A percentile compares a stretch with the other conserved stretches of the same genome.
These are phyloP conservation scores for Mucor saturninus DNA, from an alignment of 371 early-diverging fungal genomes.

Conservation along the genomic window DNA sequence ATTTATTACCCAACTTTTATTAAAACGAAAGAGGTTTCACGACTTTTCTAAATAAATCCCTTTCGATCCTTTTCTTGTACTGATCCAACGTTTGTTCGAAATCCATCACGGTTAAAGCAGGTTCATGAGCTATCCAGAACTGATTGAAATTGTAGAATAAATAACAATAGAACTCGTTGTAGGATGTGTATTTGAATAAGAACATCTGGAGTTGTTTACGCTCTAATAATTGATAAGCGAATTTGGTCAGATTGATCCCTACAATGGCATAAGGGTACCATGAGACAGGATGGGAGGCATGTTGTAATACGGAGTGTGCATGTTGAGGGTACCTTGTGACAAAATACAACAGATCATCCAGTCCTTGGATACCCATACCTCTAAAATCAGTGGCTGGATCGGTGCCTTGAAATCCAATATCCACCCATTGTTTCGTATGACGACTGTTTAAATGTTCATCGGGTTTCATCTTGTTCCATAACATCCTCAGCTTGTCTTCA, in stretches of 20 bases:
- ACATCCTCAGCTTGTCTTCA: conserved; percentile 64
- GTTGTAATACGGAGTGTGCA: conserved; percentile 48
- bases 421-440: conserved; percentile 70
- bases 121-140: conserved; percentile 67
- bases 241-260: conserved; percentile 82
- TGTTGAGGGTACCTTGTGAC: conserved; percentile 62
- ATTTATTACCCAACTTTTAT: conserved; percentile 12
- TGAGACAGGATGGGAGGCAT: conserved; percentile 20
- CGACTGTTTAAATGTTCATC: conserved; percentile 55
- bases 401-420: conserved; percentile 81
- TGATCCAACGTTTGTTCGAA: conserved; percentile 70
- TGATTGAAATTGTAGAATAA: conserved; percentile 72
- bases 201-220: conserved; percentile 70
- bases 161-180: conserved; percentile 77
- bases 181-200: conserved; percentile 67
- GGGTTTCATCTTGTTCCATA: conserved; percentile 78
- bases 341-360: conserved; percentile 78
- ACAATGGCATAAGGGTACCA: conserved; percentile 85
- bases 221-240: conserved; percentile 65
- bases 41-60: conserved; percentile 32
- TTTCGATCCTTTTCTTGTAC: conserved; percentile 57
- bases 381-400: conserved; percentile 91
- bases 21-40: conserved; percentile 23
- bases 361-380: conserved; percentile 82
- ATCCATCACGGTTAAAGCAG: conserved; percentile 74